Evolutionary conservation across 306 rosid genomes (phyloP), one percentile per base, ranked within the genome.

Genomic region (Potentilla sterilis): DNA sequence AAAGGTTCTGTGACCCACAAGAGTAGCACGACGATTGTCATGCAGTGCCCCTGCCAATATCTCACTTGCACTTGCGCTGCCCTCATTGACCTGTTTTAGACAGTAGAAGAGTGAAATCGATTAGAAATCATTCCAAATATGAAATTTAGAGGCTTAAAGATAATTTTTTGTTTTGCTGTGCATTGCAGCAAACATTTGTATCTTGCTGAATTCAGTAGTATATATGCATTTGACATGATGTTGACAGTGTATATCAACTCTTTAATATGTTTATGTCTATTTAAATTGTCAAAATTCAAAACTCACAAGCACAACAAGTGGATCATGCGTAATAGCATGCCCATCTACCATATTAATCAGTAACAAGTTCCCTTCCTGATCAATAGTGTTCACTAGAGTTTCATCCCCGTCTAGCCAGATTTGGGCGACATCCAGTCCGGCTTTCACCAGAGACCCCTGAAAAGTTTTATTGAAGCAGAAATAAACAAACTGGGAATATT

Each of bases 41-140:
- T 89, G 97, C 52, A 95, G 88, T 38, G 98, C 98, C 79, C 98
- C 98, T 2, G 97, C 97, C 81, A 95, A 86, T 78, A 95, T 92
- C 85, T 95, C 98, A 24, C 98, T 95, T 67, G 98, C 97, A 81
- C 97, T 95, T 18, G 98, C 98, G 52, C 98, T 95, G 81, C 97
- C 96, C 85, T 95, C 97, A n/a, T 95, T 95, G 43, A 95, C 97
- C 98, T 95, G 80, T 78, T 67, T 34, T 42, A 48, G n/a, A 69
- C 49, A 19, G 35, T 10, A 55, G 67, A 68, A 72, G 64, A 38
- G 44, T 32, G 28, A 5, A 55, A 55, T 4, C 32, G 41, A 40
- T 59, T n/a, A 12, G 67, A 63, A 69, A 6, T n/a, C 62, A 59
- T 22, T 66, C 16, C 1, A 7, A 73, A 6, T 2, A 41, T 41